phyloP scores from a whole-genome alignment of 2,329 filamentous ascomycete species.

The Fusarium sambucinum region DNA sequence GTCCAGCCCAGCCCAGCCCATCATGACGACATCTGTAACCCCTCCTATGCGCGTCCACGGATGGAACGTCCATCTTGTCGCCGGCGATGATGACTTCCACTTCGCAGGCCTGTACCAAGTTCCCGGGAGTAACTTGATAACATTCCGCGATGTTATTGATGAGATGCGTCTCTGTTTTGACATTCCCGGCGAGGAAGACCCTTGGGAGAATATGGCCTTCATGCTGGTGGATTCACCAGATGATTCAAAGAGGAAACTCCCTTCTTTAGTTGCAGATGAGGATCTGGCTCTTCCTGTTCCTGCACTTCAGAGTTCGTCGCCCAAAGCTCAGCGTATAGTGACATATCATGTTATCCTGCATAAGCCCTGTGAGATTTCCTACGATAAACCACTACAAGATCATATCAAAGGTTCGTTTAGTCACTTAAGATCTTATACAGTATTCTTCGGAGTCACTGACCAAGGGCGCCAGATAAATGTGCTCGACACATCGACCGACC shows the following conservation, averaged over 20 bases:
- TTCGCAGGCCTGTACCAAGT: conserved; percentile 16
- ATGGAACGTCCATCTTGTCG: background rate
- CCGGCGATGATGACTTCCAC: background rate
- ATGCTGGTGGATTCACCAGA: background rate
- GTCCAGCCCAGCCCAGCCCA: background rate
- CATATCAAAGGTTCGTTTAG: conserved; percentile 2
- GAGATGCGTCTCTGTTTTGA: conserved; percentile 38
- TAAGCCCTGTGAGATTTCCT: background rate
- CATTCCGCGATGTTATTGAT: conserved; percentile 30
- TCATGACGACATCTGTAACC: conserved; percentile 1
- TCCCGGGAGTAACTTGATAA: conserved; percentile 8
- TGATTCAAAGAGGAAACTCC: background rate
- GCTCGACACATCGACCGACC: conserved; percentile 7
- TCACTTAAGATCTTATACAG: fast-evolving
- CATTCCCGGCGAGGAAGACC: background rate
- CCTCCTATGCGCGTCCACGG: background rate
- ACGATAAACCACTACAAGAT: background rate
- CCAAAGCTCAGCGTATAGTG: background rate
- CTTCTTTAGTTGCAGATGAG: background rate
- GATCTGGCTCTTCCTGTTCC: background rate
- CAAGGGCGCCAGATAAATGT: background rate
- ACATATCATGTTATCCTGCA: conserved; percentile 15
- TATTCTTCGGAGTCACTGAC: background rate
- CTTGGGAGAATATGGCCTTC: conserved; percentile 22
- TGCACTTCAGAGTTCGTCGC: background rate